Percentiles rank a stretch among this genome's conserved stretches.
These are phyloP conservation scores for Serendipita sp. DNA, from an alignment of 768 basidiomycete genomes.

Conservation along the genomic window DNA sequence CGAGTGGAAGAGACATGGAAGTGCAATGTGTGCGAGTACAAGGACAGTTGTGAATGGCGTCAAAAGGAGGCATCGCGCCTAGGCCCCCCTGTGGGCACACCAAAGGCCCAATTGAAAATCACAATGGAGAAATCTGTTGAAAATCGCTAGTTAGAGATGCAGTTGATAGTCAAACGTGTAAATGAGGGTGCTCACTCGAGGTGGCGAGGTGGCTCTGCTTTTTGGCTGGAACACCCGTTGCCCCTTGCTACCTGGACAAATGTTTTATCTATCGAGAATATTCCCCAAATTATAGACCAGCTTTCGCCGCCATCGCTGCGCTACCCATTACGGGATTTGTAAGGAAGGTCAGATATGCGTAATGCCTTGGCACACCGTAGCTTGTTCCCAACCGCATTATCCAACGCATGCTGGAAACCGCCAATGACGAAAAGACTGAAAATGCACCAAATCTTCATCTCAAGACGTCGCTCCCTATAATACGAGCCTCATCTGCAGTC, in stretches of 20 bases:
- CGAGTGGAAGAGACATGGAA: background rate
- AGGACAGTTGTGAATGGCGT: background rate
- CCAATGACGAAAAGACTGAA: background rate
- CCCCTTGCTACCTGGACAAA: too few relatives aligned
- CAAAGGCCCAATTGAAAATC: too few relatives aligned
- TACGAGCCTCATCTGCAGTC: background rate
- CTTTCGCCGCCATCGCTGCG: too few relatives aligned
- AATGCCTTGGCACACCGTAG: background rate
- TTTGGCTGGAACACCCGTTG: too few relatives aligned
- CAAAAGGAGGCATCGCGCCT: background rate
- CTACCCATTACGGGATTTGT: too few relatives aligned
- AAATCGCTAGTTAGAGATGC: too few relatives aligned
- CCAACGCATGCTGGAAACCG: background rate
- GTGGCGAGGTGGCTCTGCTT: too few relatives aligned
- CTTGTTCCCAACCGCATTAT: background rate
- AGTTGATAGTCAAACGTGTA: too few relatives aligned
- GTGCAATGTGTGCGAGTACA: constrained; percentile 1
- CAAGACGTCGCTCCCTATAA: background rate
- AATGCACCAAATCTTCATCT: background rate
- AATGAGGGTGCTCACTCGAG: too few relatives aligned
- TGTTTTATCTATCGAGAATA: too few relatives aligned
- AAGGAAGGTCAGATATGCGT: background rate
- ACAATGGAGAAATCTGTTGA: too few relatives aligned
- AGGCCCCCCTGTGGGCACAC: background rate
- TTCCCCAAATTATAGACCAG: too few relatives aligned